These are phyloP conservation scores for Nicotiana attenuata DNA, from an alignment of 257 asterid species.

Conservation along the genomic window DNA sequence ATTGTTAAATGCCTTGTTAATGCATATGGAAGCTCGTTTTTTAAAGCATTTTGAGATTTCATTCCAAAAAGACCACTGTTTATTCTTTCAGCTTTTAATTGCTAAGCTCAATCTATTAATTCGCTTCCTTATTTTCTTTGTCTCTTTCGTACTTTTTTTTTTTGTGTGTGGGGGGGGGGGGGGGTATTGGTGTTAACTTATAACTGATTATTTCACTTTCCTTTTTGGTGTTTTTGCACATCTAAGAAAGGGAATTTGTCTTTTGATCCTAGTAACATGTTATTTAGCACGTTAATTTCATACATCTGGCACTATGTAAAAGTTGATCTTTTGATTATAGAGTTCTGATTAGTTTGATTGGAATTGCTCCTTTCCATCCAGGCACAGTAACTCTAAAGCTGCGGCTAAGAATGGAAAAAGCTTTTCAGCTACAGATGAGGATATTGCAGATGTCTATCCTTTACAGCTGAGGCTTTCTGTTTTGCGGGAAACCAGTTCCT, in stretches of 20 bases:
- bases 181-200: not conserved
- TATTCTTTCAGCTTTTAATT: not conserved
- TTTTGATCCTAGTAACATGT: not conserved
- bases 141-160: not conserved
- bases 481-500: conserved; percentile 50
- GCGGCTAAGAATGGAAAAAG: conserved; percentile 49
- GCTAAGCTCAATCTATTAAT: not conserved
- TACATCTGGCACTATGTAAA: not conserved
- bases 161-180: not conserved
- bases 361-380: conserved; percentile 25
- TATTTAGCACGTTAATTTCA: not conserved
- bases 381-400: conserved; percentile 82
- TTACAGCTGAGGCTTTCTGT: conserved; percentile 80
- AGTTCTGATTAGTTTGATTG: not conserved
- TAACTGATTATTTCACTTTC: not conserved
- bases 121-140: not conserved
- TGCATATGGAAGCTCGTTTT: conserved; percentile 15
- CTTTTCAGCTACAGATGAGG: conserved; percentile 62
- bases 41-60: conserved; percentile 6
- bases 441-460: conserved; percentile 88
- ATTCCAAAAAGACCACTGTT: not conserved
- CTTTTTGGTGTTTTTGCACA: not conserved
- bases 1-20: conserved; percentile 6
- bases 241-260: conserved; percentile 8
- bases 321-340: conserved; percentile 7